Percentiles rank a stretch among this genome's conserved stretches.
phyloP scores from a whole-genome alignment of 1,139 yeast species.

The Spathaspora sp. region DNA sequence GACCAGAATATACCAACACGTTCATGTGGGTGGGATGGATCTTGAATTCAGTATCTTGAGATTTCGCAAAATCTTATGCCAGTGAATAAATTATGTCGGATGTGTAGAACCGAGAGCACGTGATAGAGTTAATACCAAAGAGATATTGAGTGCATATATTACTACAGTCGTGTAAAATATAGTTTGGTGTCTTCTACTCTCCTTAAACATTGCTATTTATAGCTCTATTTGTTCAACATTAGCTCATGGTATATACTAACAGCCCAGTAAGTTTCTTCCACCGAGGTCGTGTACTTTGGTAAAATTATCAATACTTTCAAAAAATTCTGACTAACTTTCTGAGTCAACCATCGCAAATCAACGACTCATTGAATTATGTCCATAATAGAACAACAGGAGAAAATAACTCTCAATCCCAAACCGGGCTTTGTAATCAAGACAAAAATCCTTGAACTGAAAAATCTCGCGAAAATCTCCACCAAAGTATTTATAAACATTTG shows the following conservation, averaged over 20 bases:
- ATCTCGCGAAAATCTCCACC: constrained; percentile 33
- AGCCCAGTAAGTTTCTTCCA: not conserved
- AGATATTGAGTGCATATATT: too few species aligned
- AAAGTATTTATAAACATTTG: constrained; percentile 83
- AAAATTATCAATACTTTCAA: not conserved
- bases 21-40: constrained; percentile 48
- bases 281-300: not conserved
- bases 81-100: too few species aligned
- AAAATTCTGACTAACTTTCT: not conserved
- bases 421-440: constrained; percentile 72
- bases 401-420: constrained; percentile 37
- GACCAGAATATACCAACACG: constrained; percentile 78
- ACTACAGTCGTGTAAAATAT: too few species aligned
- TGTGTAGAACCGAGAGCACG: too few species aligned
- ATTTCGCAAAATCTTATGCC: too few species aligned
- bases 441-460: constrained; percentile 37
- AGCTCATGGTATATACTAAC: not conserved
- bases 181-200: too few species aligned
- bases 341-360: not conserved
- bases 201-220: too few species aligned
- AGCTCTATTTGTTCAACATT: too few species aligned
- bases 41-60: too few species aligned
- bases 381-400: constrained; percentile 19
- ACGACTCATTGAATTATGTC: constrained; percentile 6
- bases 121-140: too few species aligned